Base-by-base conservation (phyloP, 768 basidiomycete species). In the Xanthoconium stramineum region DNA sequence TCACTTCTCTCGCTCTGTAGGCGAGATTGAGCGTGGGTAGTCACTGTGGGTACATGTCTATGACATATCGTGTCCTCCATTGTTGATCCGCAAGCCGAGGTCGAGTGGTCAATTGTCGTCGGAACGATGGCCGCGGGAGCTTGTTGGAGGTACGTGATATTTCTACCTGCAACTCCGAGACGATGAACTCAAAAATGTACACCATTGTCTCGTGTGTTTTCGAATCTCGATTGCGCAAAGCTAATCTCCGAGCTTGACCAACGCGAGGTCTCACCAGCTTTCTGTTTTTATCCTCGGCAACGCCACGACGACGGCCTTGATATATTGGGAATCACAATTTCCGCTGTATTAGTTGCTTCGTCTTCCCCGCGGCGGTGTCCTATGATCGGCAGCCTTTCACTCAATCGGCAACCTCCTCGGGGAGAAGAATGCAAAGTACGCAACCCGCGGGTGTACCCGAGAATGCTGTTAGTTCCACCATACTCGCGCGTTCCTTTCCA, bases 121-220 rank as follows among this genome's bases (percentile, higher is more conserved):
- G 2, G 95, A 96, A 71, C 98, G 95, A 95, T 98, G 95, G 94
- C 88, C 89, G 32, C 96, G 95, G 96, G 94, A 96, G 69, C 79
- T 93, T 3, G 76, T 92, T 42, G 86, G 85, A 32, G 73, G 69
- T 70, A 35, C 12, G 69, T 66, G 28, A 3, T 14, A 45, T 45
- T 13, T 51, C 7, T n/a, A n/a, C n/a, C n/a, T n/a, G n/a, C n/a
- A n/a, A n/a, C n/a, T n/a, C n/a, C n/a, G n/a, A n/a, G n/a, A n/a
- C n/a, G n/a, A n/a, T n/a, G n/a, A n/a, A n/a, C n/a, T n/a, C n/a
- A n/a, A n/a, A n/a, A n/a, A n/a, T n/a, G n/a, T n/a, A n/a, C n/a
- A n/a, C 46, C 2, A 52, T 50, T n/a, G n/a, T n/a, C n/a, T 44
- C 5, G 65, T n/a, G 46, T 69, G 19, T 35, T 5, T 65, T 45